These are phyloP conservation scores for Ceratobasidium papillatum DNA, from an alignment of 1,284 basidiomycete species.

Conservation along the genomic window DNA sequence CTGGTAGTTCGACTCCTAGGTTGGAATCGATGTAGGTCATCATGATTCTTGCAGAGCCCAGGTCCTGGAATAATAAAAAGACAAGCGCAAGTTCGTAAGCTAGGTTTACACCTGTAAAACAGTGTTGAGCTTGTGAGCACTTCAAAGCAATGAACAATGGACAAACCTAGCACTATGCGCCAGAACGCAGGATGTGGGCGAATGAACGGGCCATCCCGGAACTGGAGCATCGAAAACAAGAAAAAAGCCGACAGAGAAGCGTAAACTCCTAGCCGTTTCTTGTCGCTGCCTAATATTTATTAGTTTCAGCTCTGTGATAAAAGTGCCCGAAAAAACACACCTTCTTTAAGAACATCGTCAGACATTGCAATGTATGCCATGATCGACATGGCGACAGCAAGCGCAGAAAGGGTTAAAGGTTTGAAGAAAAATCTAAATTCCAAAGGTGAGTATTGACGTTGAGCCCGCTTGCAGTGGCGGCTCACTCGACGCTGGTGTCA, in stretches of 20 bases:
- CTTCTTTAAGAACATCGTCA: constrained; percentile 79
- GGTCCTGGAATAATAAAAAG: constrained; percentile 83
- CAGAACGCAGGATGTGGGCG: constrained; percentile 66
- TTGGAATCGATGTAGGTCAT: constrained; percentile 77
- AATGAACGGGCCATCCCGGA: constrained; percentile 83
- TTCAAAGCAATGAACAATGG: neutral
- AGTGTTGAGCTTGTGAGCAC: constrained; percentile 65
- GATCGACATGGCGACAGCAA: constrained; percentile 68
- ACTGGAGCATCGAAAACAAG: constrained; percentile 82
- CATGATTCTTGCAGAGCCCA: constrained; percentile 77
- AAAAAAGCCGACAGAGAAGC: constrained; percentile 61
- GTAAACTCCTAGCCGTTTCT: constrained; percentile 77
- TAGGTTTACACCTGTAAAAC: constrained; percentile 76
- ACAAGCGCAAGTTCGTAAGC: constrained; percentile 82
- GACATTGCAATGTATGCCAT: constrained; percentile 82
- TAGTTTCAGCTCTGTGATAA: neutral
- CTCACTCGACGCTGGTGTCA: constrained; percentile 82
- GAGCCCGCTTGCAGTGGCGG: constrained; percentile 42
- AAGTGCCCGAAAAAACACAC: neutral
- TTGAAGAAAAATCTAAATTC: constrained; percentile 78
- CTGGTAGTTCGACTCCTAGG: constrained; percentile 75
- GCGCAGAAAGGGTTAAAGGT: constrained; percentile 75
- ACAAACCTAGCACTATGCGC: constrained; percentile 44
- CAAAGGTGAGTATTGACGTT: constrained; percentile 14
- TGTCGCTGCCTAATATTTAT: constrained; percentile 61